Base-by-base conservation (phyloP, 2,329 filamentous ascomycete species). In the Hysterium pulicare region DNA sequence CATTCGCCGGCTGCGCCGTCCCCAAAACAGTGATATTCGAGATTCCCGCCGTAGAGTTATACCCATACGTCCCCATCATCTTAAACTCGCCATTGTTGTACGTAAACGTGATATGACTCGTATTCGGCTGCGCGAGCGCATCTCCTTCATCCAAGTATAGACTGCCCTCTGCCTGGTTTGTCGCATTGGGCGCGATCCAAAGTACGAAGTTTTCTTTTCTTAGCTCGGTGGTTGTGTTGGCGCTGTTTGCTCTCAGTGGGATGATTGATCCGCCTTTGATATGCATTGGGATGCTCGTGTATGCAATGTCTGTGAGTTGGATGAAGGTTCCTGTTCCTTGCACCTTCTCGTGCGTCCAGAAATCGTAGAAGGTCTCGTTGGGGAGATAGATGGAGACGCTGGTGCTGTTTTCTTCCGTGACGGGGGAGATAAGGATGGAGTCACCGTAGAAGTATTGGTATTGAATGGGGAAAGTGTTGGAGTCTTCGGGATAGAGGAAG, bases 101-200 rank as follows among this genome's bases (percentile, higher is more conserved):
- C 11, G 62, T 55, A 53, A 90, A 86, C 8, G 67, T 66, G 38
- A 89, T 74, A 39, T 77, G 67, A 2, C 75, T 79, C 9, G 74
- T 79, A 1, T 58, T 66, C 4, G 67, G 51, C 62, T 86, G 86
- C 46, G 78, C 69, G 39, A 90, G 51, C 11, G 77, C 82, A 38
- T 82, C 80, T 2, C 87, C 87, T 45, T 93, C 87, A 50, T 93
- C 87, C 2, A 91, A 68, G 59, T 90, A 91, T 38, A 93, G 70
- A 36, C 73, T 72, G 0, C 88, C 88, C 1, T 59, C 59, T 0
- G 87, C 87, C n/a, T 71, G 77, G 3, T 82, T 83, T 28, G 83
- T 71, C 1, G 62, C 56, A 7, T 79, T 80, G 0, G 85, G 74
- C 1, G 86, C 83, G 31, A 93, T 76, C 44, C 90, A 62, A 37